Evolutionary conservation across 2,329 filamentous ascomycete species (phyloP).

Genomic region (Botrytis deweyae): DNA sequence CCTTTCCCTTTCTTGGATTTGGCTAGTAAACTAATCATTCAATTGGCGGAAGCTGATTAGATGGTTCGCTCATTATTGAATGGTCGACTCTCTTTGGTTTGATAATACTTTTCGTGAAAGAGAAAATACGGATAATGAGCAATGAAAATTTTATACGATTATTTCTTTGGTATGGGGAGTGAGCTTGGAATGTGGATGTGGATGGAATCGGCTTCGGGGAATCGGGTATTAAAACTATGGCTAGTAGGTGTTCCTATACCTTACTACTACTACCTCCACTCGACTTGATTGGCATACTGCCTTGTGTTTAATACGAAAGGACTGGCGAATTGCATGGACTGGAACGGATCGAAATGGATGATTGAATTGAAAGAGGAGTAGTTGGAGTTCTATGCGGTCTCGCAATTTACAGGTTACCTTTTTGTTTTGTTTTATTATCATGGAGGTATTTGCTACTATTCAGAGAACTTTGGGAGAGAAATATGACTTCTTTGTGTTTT

Average conservation of each 20-base stretch:
- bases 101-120: background rate
- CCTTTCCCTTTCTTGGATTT: slow-evolving; percentile 96
- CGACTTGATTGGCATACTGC: background rate
- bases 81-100: background rate
- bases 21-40: slow-evolving; percentile 87
- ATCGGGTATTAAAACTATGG: background rate
- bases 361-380: background rate
- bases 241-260: background rate
- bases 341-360: background rate
- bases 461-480: background rate
- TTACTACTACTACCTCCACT: background rate
- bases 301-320: background rate
- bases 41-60: slow-evolving; percentile 77
- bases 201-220: background rate
- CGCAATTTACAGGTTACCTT: background rate
- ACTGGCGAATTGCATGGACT: background rate
- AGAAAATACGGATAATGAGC: background rate
- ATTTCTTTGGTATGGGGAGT: background rate
- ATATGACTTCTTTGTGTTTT: background rate
- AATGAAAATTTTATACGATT: slow-evolving; percentile 1
- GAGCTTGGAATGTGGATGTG: background rate
- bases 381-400: background rate
- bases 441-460: background rate
- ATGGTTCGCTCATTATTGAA: background rate
- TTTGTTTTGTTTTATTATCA: background rate